A percentile compares a stretch with the other conserved stretches of the same genome.
These are phyloP conservation scores for Claviceps citrina DNA, from an alignment of 2,329 filamentous ascomycete species.

Conservation along the genomic window DNA sequence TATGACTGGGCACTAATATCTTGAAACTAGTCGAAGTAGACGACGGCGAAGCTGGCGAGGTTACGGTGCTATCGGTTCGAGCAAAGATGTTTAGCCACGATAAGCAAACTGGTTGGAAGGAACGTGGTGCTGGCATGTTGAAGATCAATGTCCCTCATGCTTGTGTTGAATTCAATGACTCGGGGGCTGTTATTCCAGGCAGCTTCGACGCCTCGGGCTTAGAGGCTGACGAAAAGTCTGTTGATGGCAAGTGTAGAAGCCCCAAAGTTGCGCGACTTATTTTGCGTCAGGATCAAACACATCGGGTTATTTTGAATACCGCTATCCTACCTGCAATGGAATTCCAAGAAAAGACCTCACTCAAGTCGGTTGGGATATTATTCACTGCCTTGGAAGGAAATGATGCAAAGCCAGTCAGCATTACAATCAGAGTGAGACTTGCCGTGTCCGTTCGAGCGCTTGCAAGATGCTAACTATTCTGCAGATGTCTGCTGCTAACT, in stretches of 20 bases:
- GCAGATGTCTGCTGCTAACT: conserved; percentile 39
- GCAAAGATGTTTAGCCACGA: conserved; percentile 76
- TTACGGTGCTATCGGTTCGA: conserved; percentile 57
- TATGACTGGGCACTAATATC: background rate
- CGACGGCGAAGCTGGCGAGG: conserved; percentile 75
- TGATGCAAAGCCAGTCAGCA: conserved; percentile 37
- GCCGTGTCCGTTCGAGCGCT: background rate
- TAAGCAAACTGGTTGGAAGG: conserved; percentile 64
- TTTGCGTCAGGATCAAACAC: conserved; percentile 81
- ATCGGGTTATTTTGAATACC: conserved; percentile 75
- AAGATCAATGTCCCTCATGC: conserved; percentile 63
- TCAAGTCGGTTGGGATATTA: conserved; percentile 54
- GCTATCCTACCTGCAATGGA: conserved; percentile 63
- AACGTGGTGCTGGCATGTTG: conserved; percentile 68
- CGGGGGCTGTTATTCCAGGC: conserved; percentile 31
- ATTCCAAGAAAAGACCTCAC: conserved; percentile 60
- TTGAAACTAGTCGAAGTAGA: conserved; percentile 47
- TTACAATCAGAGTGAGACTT: conserved; percentile 43
- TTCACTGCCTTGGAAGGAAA: conserved; percentile 48
- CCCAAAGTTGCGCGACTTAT: conserved; percentile 55
- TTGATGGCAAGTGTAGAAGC: conserved; percentile 12
- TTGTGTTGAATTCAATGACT: conserved; percentile 40
- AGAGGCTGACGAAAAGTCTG: conserved; percentile 28
- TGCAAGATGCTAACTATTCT: conserved; percentile 2
- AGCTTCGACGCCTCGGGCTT: conserved; percentile 40